Base-by-base conservation (phyloP, 2,329 filamentous ascomycete species). In the Monilinia fructigena region DNA sequence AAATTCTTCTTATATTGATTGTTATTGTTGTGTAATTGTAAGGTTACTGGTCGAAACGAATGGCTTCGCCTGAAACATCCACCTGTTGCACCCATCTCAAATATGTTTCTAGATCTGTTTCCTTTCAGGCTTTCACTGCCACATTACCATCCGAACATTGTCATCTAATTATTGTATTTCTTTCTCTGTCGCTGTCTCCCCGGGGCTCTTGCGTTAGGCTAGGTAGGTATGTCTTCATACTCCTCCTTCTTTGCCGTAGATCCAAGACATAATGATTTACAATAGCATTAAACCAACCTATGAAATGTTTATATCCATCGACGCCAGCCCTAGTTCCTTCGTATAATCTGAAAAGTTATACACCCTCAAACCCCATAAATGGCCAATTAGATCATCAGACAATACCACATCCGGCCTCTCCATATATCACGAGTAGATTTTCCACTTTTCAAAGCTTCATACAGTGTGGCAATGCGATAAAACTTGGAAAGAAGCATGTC, bases 41-140 rank as follows among this genome's bases (percentile, higher is more conserved):
- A 42, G 40, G 40, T 42, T 42, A 48, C 31, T 45, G 38, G 45
- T 50, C 56, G 18, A 28, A n/a, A 26, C 26, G 45, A 47, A 60
- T 60, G 35, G 26, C 38, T 52, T 65, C 54, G 54, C 63, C 63
- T 65, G 63, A 65, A 53, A 65, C 63, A 65, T 35, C 31, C 31
- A 35, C 31, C 7, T 35, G 31, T 35, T 48, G 20, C 63, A 48
- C 35, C 63, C 45, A 45, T 59, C 35, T 65, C 63, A 59, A 58
- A 48, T 50, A 48, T 31, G 23, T 42, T 48, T 23, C 62, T 35
- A 8, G 31, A 8, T 35, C 31, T 35, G 31, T 35, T 35, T 35
- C 31, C 31, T 35, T 8, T 7, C 31, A 35, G 31, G 6, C 18
- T 58, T 35, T 23, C 40, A 59, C 54, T 59, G 54, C 42, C 42